phyloP scores from a whole-genome alignment of 805 yeast species.

The Starmerella sirachaensis region DNA sequence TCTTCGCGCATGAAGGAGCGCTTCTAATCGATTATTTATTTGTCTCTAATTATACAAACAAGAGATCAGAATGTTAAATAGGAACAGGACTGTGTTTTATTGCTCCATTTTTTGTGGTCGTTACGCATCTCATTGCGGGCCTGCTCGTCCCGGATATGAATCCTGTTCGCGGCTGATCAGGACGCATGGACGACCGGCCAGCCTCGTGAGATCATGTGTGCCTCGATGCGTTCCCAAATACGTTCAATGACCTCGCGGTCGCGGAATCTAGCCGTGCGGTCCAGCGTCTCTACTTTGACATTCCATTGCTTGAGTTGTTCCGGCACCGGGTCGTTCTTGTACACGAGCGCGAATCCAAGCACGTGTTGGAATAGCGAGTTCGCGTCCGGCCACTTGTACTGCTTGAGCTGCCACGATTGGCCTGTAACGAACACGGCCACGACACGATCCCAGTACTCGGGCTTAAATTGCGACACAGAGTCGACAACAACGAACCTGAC shows the following conservation, averaged over 20 bases:
- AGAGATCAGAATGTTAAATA: too few relatives aligned
- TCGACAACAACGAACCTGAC: conserved; percentile 71
- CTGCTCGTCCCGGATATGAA: too few relatives aligned
- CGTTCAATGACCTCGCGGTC: conserved; percentile 78
- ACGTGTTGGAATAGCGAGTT: conserved; percentile 67
- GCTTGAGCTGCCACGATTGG: conserved; percentile 91
- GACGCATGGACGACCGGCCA: conserved; percentile 25
- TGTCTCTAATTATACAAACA: too few relatives aligned
- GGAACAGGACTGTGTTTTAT: too few relatives aligned
- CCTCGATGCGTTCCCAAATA: conserved; percentile 77
- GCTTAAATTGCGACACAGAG: conserved; percentile 77
- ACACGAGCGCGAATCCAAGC: conserved; percentile 69
- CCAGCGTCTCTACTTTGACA: conserved; percentile 64
- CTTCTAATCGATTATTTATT: too few relatives aligned
- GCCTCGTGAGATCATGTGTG: conserved; percentile 57
- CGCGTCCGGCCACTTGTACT: conserved; percentile 75
- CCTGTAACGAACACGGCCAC: conserved; percentile 95
- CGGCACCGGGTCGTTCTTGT: conserved; percentile 71
- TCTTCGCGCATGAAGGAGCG: conserved; percentile 96
- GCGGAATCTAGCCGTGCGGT: conserved; percentile 70
- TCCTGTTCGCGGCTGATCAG: not conserved
- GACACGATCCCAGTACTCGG: conserved; percentile 96
- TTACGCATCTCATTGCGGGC: too few relatives aligned
- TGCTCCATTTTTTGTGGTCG: not conserved
- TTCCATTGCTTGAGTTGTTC: conserved; percentile 74